Evolutionary conservation across 192 early-diverging fungal species (phyloP).

Genomic region (Entomortierella parvispora): DNA sequence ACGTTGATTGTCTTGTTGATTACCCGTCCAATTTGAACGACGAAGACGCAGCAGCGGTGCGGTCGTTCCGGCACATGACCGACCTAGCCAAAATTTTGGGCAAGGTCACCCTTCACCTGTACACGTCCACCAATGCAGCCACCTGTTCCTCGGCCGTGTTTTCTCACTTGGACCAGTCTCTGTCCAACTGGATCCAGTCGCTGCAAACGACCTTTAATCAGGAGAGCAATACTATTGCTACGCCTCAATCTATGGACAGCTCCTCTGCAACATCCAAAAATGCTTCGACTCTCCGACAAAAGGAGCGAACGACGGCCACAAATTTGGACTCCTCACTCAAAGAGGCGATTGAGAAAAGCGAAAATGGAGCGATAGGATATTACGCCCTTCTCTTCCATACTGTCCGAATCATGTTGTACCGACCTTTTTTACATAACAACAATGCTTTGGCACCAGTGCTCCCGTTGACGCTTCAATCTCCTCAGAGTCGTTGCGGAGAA

Average conservation of each 20-base stretch:
- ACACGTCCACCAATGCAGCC: constrained; percentile 32
- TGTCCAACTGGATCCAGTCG: constrained; percentile 37
- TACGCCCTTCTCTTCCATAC: constrained; percentile 42
- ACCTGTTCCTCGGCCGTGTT: constrained; percentile 44
- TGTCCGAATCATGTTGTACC: constrained; percentile 40
- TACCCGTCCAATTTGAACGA: constrained; percentile 31
- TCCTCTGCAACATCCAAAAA: not conserved
- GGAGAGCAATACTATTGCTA: constrained; percentile 1
- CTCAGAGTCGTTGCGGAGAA: constrained; percentile 27
- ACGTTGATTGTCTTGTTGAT: constrained; percentile 43
- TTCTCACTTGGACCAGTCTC: constrained; percentile 33
- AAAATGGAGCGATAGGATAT: constrained; percentile 6
- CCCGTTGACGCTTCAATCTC: constrained; percentile 37
- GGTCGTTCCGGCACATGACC: constrained; percentile 31
- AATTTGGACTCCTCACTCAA: not conserved
- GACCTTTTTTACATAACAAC: constrained; percentile 46
- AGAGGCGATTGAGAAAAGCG: not conserved
- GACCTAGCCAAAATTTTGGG: constrained; percentile 43
- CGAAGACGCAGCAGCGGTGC: constrained; percentile 5
- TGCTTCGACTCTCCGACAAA: too few relatives aligned
- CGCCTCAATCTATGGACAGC: constrained; percentile 4
- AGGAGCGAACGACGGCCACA: not conserved
- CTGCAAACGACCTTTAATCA: constrained; percentile 5
- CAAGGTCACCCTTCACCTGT: constrained; percentile 38
- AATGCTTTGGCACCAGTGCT: constrained; percentile 13